Base-by-base conservation (phyloP, 169 alveolate species). In the Fabrea salina region DNA sequence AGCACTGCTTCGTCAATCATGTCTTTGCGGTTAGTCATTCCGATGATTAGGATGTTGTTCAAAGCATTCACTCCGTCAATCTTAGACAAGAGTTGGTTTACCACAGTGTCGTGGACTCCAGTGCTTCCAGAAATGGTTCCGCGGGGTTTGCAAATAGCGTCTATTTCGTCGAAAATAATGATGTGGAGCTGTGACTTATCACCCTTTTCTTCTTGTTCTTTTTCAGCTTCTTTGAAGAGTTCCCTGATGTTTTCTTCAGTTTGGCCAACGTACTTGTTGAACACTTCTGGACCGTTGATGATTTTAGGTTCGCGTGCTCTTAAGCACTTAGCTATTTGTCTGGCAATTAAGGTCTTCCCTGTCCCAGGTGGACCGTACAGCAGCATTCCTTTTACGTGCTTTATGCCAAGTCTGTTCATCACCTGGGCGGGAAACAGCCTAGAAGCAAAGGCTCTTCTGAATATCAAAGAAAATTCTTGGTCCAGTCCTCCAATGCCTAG, bases 281-380 rank as follows among this genome's bases (percentile, higher is more conserved):
- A 94, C 47, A 97, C 91, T 86, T 93, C 97, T 16, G 99, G 99
- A 0, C 97, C 97, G 19, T 79, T 78, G 16, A 82, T 67, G 80
- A 88, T 79, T 49, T 91, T 87, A 78, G 92, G 92, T 33, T 95
- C 92, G 13, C 91, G 84, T 22, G 89, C 89, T 50, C 92, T 91
- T 85, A 92, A 91, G 32, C 92, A 70, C 97, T 97, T 78, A 22
- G 98, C 96, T 13, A 92, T 92, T 22, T 96, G 96, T 56, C 99
- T 90, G 32, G 99, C 99, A n/a, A 99, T 98, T 71, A 98, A 89
- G 0, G 99, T 99, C 90, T 99, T 99, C 25, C 99, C 99, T 6
- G 99, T 98, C 30, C 99, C 99, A 0, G 99, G 99, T 1, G 99
- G 99, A 0, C 99, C 99, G 86, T 96, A 96, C 47, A 99, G 91